Conservation (phyloP, 2,329 filamentous ascomycete species). For the Cladosporium halotolerans region DNA sequence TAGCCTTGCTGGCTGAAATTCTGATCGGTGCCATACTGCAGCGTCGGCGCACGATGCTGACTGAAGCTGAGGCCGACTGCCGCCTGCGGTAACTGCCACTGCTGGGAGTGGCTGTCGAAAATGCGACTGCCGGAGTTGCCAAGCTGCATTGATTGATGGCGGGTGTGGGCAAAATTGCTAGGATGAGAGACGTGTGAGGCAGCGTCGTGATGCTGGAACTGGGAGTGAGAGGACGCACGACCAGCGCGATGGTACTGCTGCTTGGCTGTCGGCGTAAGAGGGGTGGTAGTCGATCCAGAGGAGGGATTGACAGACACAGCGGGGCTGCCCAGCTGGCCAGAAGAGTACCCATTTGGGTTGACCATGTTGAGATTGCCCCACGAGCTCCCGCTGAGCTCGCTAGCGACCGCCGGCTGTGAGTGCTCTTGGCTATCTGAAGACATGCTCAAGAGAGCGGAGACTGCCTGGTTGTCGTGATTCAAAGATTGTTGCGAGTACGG, state of each 20-base stretch:
- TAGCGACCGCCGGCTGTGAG: not conserved
- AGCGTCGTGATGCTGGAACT: not conserved
- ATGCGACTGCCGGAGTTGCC: not conserved
- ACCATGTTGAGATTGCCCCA: slow-evolving; percentile 6
- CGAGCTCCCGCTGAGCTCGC: not conserved
- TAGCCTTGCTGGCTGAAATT: slow-evolving; percentile 9
- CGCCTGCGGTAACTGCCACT: not conserved
- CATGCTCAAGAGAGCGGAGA: slow-evolving; percentile 6
- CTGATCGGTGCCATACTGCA: slow-evolving; percentile 15
- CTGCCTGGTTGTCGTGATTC: slow-evolving; percentile 6
- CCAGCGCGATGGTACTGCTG: not conserved
- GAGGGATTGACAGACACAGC: not conserved
- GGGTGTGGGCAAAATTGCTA: not conserved
- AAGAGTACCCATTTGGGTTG: not conserved
- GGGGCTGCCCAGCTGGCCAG: not conserved
- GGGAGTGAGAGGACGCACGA: not conserved
- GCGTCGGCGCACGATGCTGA: slow-evolving; percentile 4
- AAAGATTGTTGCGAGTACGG: not conserved
- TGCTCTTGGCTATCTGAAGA: slow-evolving; percentile 6
- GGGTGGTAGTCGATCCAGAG: not conserved
- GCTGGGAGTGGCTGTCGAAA: not conserved
- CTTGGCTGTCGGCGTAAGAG: slow-evolving; percentile 3
- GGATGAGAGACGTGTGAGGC: not conserved
- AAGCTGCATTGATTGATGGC: not conserved
- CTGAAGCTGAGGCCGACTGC: not conserved